Conservation (phyloP, 345 rosid genomes). For the thale cress (Arabidopsis thaliana) region DNA sequence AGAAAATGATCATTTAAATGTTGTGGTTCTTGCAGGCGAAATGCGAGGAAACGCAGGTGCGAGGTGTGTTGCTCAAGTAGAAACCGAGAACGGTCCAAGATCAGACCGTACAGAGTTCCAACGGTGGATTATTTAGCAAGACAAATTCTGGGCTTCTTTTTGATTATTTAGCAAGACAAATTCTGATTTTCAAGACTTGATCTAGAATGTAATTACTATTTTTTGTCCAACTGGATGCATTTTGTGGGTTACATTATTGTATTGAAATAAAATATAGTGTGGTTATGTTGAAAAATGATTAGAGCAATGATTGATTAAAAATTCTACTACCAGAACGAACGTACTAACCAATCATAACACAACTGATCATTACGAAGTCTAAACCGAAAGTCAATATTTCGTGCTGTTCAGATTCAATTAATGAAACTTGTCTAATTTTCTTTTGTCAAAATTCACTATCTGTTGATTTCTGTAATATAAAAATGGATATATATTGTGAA, state of each 20-base stretch:
- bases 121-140: background rate
- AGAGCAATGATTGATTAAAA: slow-evolving; percentile 36
- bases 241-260: background rate
- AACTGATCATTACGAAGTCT: slow-evolving; percentile 26
- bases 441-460: background rate
- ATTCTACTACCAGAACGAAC: background rate
- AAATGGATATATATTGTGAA: background rate
- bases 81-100: background rate
- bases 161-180: background rate
- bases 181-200: background rate
- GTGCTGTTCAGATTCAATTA: slow-evolving; percentile 28
- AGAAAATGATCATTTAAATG: background rate
- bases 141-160: background rate
- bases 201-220: background rate
- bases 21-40: background rate
- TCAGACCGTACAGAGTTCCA: background rate
- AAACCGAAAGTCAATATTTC: background rate
- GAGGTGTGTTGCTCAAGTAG: background rate
- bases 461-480: slow-evolving; percentile 1
- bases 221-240: background rate
- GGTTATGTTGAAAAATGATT: background rate
- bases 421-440: slow-evolving; percentile 4
- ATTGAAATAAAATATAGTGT: background rate
- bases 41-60: background rate
- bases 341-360: slow-evolving; percentile 38